These are phyloP conservation scores for Phlebiopsis gigantea DNA, from an alignment of 768 basidiomycete genomes.

Conservation along the genomic window DNA sequence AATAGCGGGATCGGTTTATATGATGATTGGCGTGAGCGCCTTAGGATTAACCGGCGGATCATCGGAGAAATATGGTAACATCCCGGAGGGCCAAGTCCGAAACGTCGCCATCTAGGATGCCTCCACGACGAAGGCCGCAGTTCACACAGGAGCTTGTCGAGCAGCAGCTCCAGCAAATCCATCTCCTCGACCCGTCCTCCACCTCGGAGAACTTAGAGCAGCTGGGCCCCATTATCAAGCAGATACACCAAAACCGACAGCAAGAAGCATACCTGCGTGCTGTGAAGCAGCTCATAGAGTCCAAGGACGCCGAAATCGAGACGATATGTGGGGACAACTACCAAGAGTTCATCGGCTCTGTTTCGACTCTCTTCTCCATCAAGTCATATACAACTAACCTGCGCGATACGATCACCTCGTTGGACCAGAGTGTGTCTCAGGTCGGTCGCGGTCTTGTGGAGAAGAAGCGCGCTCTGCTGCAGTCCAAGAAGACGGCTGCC, in stretches of 20 bases:
- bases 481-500: constrained; percentile 87
- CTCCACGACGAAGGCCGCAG: constrained; percentile 62
- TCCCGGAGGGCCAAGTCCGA: not conserved
- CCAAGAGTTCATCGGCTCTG: constrained; percentile 95
- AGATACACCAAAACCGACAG: constrained; percentile 81
- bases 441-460: constrained; percentile 85
- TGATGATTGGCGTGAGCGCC: not conserved
- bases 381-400: constrained; percentile 95
- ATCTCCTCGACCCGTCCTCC: constrained; percentile 81
- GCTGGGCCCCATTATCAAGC: constrained; percentile 91
- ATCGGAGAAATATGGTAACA: not conserved
- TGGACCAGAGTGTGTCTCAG: constrained; percentile 85
- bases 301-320: constrained; percentile 96
- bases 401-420: constrained; percentile 82
- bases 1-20: not conserved
- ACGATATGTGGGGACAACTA: constrained; percentile 95
- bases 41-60: not conserved
- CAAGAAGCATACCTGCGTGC: constrained; percentile 88
- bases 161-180: constrained; percentile 88
- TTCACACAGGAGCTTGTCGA: constrained; percentile 84
- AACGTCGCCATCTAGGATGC: constrained; percentile 39
- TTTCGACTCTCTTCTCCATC: constrained; percentile 93
- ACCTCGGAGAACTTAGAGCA: constrained; percentile 94
- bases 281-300: constrained; percentile 81
- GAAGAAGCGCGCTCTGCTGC: constrained; percentile 87